Evolutionary conservation across 2,329 filamentous ascomycete genomes (phyloP).

Genomic region (Trichoderma atrobrunneum): DNA sequence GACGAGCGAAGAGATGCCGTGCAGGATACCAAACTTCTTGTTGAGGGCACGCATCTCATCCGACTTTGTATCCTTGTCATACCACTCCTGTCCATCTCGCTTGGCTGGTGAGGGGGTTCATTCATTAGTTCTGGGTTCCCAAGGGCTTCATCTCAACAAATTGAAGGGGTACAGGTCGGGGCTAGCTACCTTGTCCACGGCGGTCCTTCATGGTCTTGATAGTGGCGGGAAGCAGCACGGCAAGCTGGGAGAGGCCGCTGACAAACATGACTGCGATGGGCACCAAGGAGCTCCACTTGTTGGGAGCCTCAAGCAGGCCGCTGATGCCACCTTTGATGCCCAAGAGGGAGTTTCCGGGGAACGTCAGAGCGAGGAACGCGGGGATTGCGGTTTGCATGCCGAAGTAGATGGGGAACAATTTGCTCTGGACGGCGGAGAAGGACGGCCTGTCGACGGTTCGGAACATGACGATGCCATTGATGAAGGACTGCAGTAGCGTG

Average conservation of each 20-base stretch:
- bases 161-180: not conserved
- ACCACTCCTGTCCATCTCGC: slow-evolving; percentile 83
- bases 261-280: slow-evolving; percentile 69
- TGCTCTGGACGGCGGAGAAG: slow-evolving; percentile 77
- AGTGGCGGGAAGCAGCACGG: slow-evolving; percentile 71
- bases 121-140: slow-evolving; percentile 17
- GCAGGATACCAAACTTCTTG: slow-evolving; percentile 72
- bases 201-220: slow-evolving; percentile 71
- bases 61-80: slow-evolving; percentile 75
- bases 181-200: slow-evolving; percentile 65
- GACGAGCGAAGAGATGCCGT: slow-evolving; percentile 76
- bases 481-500: slow-evolving; percentile 59
- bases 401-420: slow-evolving; percentile 88
- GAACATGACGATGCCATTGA: slow-evolving; percentile 72
- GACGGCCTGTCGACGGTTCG: slow-evolving; percentile 71
- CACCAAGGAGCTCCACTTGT: slow-evolving; percentile 61
- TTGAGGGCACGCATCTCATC: slow-evolving; percentile 80
- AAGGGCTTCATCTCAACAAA: slow-evolving; percentile 16
- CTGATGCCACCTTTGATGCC: slow-evolving; percentile 47
- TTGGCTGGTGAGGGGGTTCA: slow-evolving; percentile 54
- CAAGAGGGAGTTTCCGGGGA: slow-evolving; percentile 60
- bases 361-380: slow-evolving; percentile 71
- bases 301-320: slow-evolving; percentile 58
- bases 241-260: slow-evolving; percentile 68
- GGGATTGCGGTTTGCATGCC: slow-evolving; percentile 75